Percentiles rank a stretch among this genome's conserved stretches.
Conservation (phyloP, 1,284 basidiomycete species). For the Amylostereum areolatum region DNA sequence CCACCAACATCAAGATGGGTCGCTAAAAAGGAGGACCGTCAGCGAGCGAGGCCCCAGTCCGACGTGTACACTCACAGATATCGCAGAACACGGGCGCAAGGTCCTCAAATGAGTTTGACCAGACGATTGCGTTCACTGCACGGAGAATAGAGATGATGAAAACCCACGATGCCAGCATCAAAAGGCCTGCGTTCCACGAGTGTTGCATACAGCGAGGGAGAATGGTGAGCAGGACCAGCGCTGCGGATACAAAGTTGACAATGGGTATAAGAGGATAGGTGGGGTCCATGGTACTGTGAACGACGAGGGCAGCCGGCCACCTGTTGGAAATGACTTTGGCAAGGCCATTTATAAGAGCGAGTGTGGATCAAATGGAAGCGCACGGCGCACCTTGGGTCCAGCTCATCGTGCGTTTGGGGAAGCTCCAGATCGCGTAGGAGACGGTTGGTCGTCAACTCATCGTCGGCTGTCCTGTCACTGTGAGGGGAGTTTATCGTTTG, state of each 20-base stretch:
- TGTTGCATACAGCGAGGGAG: background rate
- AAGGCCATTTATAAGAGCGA: too few relatives aligned
- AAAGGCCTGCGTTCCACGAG: background rate
- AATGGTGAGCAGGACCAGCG: background rate
- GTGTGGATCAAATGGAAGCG: too few relatives aligned
- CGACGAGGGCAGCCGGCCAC: too few relatives aligned
- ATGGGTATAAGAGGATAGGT: background rate
- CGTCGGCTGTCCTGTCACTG: too few relatives aligned
- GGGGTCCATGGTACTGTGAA: background rate
- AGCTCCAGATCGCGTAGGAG: too few relatives aligned
- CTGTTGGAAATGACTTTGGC: too few relatives aligned
- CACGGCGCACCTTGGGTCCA: too few relatives aligned
- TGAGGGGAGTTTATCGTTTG: too few relatives aligned
- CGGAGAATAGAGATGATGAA: background rate
- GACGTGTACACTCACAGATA: background rate
- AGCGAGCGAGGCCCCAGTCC: background rate
- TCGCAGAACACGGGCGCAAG: slow-evolving; percentile 1
- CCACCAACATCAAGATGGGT: background rate
- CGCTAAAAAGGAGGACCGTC: background rate
- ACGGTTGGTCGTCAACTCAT: too few relatives aligned
- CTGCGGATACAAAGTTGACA: background rate
- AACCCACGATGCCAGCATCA: background rate
- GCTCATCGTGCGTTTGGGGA: too few relatives aligned
- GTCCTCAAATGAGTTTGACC: background rate
- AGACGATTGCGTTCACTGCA: background rate